A percentile compares a stretch with the other conserved stretches of the same genome.
Evolutionary conservation across 768 basidiomycete species (phyloP).

Genomic region (Panellus pusillus): DNA sequence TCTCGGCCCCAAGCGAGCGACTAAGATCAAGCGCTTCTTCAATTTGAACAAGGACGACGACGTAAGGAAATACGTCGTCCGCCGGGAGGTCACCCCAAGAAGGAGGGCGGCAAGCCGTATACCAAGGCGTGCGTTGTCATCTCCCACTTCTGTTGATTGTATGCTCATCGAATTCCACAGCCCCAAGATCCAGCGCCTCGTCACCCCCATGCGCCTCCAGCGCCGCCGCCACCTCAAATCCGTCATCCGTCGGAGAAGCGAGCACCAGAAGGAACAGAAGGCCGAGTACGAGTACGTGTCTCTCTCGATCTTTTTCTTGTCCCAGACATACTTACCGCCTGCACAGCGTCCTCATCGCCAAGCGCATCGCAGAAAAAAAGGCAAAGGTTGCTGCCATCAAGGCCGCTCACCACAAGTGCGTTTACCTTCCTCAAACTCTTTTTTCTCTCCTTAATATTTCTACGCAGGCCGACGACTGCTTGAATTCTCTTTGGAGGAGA

Average conservation of each 20-base stretch:
- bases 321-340: not conserved
- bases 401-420: conserved; percentile 75
- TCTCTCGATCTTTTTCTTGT: not conserved
- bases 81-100: conserved; percentile 91
- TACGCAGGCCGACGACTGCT: conserved; percentile 14
- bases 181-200: conserved; percentile 96
- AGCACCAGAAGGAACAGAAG: conserved; percentile 94
- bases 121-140: conserved; percentile 82
- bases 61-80: conserved; percentile 95
- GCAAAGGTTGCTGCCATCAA: conserved; percentile 85
- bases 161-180: conserved; percentile 35
- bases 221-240: conserved; percentile 90
- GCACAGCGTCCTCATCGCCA: conserved; percentile 67
- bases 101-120: conserved; percentile 88
- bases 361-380: conserved; percentile 94
- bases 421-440: not conserved
- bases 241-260: conserved; percentile 84
- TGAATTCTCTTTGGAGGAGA: not conserved
- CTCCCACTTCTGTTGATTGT: not conserved
- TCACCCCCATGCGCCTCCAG: conserved; percentile 94
- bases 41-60: conserved; percentile 97
- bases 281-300: conserved; percentile 82
- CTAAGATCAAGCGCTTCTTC: conserved; percentile 97
- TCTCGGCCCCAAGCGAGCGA: conserved; percentile 95
- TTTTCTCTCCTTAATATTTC: not conserved